phyloP scores from a whole-genome alignment of 1,284 basidiomycete genomes.

The Bondarzewia mesenterica region DNA sequence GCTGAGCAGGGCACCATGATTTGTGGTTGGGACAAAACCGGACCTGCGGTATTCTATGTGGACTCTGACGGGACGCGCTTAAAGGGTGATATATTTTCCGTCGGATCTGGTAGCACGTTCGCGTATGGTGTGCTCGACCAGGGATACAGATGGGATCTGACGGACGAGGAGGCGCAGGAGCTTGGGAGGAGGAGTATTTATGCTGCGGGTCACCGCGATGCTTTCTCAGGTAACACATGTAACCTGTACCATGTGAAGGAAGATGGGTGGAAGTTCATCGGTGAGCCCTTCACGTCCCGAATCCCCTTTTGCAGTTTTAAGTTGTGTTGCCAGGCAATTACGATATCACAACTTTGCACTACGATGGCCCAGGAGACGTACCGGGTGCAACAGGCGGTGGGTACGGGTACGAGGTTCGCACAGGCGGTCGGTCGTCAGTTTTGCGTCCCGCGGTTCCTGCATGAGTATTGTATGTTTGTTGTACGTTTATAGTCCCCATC shows the following conservation, averaged over 20 bases:
- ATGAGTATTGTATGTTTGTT: not conserved
- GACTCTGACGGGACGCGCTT: constrained; percentile 95
- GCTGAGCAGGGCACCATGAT: constrained; percentile 90
- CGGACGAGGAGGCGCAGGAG: constrained; percentile 92
- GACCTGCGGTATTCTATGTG: constrained; percentile 97
- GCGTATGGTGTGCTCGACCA: constrained; percentile 99
- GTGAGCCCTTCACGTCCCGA: constrained; percentile 32
- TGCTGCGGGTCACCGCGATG: constrained; percentile 95
- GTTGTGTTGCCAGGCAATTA: constrained; percentile 73
- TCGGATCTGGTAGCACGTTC: constrained; percentile 96
- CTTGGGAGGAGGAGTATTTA: constrained; percentile 93
- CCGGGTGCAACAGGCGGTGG: constrained; percentile 50
- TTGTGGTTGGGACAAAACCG: constrained; percentile 99
- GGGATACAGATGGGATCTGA: constrained; percentile 91
- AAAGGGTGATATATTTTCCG: constrained; percentile 96
- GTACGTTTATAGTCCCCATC: not conserved
- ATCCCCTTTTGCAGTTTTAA: not conserved
- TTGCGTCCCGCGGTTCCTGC: not conserved
- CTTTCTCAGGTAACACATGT: constrained; percentile 95
- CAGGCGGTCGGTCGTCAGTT: constrained; percentile 20
- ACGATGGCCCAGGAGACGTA: constrained; percentile 65
- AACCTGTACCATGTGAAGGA: constrained; percentile 96
- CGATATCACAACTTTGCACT: constrained; percentile 73
- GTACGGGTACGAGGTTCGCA: constrained; percentile 72
- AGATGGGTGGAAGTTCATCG: constrained; percentile 90